A percentile compares a stretch with the other conserved stretches of the same genome.
Evolutionary conservation across 2,329 filamentous ascomycete genomes (phyloP).

Genomic region (Thielaviopsis euricoi): DNA sequence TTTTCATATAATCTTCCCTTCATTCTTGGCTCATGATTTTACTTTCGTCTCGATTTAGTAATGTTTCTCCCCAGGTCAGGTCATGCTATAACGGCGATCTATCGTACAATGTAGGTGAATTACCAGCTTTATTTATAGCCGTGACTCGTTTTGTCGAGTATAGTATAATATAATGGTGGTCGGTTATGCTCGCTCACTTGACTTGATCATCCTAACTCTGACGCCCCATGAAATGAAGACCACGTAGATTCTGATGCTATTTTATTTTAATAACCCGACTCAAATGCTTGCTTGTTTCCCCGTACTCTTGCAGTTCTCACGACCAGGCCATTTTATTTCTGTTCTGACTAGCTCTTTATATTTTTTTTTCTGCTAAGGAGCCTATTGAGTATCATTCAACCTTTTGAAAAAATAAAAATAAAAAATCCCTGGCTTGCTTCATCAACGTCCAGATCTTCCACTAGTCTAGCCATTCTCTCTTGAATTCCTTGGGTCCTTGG

Average conservation of each 20-base stretch:
- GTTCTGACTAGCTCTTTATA: background rate
- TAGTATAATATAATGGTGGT: background rate
- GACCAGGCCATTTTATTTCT: background rate
- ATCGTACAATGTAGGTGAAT: too few relatives aligned
- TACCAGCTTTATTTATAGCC: too few relatives aligned
- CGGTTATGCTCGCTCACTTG: too few relatives aligned
- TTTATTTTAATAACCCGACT: background rate
- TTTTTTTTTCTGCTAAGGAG: background rate
- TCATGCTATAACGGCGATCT: too few relatives aligned
- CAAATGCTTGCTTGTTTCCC: background rate
- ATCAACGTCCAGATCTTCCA: background rate
- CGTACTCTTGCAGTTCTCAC: background rate
- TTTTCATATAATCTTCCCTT: background rate
- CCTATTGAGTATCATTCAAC: too few relatives aligned
- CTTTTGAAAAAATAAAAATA: too few relatives aligned
- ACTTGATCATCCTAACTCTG: background rate
- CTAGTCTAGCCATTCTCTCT: too few relatives aligned
- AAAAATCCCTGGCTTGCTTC: background rate
- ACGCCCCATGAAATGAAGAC: background rate
- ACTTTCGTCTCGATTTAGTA: too few relatives aligned
- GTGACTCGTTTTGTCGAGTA: too few relatives aligned
- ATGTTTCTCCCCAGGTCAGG: too few relatives aligned
- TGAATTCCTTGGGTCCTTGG: background rate
- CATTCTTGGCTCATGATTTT: too few relatives aligned
- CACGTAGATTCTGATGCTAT: background rate